These are phyloP conservation scores for Onygenales sp. DNA, from an alignment of 2,329 filamentous ascomycete species.

Conservation along the genomic window DNA sequence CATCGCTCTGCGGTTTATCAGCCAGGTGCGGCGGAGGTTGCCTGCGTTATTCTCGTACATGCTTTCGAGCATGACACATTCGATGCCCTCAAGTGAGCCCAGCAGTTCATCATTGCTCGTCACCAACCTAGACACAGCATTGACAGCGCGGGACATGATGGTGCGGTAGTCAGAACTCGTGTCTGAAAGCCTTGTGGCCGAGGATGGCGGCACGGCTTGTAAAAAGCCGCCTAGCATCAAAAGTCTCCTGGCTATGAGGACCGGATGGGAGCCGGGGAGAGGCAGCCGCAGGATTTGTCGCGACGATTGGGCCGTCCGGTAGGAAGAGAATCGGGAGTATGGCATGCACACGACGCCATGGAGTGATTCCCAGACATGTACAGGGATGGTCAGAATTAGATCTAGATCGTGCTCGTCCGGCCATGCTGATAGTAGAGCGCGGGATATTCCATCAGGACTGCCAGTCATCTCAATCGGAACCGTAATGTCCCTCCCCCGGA, in stretches of 20 bases:
- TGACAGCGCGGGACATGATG: slow-evolving; percentile 22
- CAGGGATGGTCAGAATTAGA: slow-evolving; percentile 23
- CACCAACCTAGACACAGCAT: slow-evolving; percentile 21
- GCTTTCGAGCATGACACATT: slow-evolving; percentile 35
- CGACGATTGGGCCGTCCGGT: slow-evolving; percentile 14
- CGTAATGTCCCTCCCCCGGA: no score
- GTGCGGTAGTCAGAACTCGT: slow-evolving; percentile 1
- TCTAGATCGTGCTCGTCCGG: slow-evolving; percentile 31
- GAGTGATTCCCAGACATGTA: slow-evolving; percentile 23
- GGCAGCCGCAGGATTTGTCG: slow-evolving; percentile 29
- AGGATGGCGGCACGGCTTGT: slow-evolving; percentile 35
- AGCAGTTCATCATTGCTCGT: slow-evolving; percentile 32
- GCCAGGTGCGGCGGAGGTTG: slow-evolving; percentile 33
- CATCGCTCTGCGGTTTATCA: slow-evolving; percentile 30
- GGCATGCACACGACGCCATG: slow-evolving; percentile 29
- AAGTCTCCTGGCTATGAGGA: slow-evolving; percentile 39
- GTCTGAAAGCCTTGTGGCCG: slow-evolving; percentile 12
- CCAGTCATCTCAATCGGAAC: neutral
- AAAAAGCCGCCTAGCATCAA: slow-evolving; percentile 39
- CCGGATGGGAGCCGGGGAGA: slow-evolving; percentile 34
- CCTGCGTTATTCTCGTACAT: slow-evolving; percentile 30
- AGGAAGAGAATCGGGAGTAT: slow-evolving; percentile 14
- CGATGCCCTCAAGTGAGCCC: slow-evolving; percentile 30
- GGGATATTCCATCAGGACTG: slow-evolving; percentile 18
- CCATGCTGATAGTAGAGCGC: slow-evolving; percentile 28